phyloP scores from a whole-genome alignment of 1,139 yeast species.

The Meyerozyma smithsonii region DNA sequence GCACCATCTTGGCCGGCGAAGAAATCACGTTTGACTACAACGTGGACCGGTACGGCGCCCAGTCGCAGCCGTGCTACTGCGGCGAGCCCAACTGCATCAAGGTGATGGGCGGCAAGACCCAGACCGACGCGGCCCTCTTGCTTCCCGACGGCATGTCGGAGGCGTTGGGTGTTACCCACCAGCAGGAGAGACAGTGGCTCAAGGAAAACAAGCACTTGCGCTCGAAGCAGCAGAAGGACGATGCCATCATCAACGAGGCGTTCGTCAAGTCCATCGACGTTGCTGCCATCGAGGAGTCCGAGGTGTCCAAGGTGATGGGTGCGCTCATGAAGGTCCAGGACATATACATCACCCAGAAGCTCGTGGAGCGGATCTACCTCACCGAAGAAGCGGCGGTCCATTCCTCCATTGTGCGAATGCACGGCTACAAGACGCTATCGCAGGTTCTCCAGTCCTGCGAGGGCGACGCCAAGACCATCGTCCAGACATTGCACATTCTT shows the following conservation, averaged over 20 bases:
- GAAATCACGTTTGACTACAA: slow-evolving; percentile 95
- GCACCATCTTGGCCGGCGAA: slow-evolving; percentile 71
- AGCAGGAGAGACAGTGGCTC: slow-evolving; percentile 60
- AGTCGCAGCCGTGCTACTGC: slow-evolving; percentile 91
- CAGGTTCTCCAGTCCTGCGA: slow-evolving; percentile 39
- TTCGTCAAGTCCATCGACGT: slow-evolving; percentile 60
- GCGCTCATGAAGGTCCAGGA: slow-evolving; percentile 78
- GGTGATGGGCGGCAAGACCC: slow-evolving; percentile 93
- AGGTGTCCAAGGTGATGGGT: slow-evolving; percentile 77
- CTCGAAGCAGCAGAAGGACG: slow-evolving; percentile 49
- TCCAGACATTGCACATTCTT: slow-evolving; percentile 53
- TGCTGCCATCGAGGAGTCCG: slow-evolving; percentile 47
- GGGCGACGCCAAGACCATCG: slow-evolving; percentile 35
- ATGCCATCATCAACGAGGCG: slow-evolving; percentile 55
- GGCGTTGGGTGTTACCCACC: slow-evolving; percentile 73
- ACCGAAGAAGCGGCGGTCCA: slow-evolving; percentile 56
- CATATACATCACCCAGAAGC: slow-evolving; percentile 55
- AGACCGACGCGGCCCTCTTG: slow-evolving; percentile 81
- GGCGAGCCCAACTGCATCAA: slow-evolving; percentile 92
- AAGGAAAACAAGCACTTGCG: slow-evolving; percentile 50
- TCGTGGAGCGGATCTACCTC: slow-evolving; percentile 60
- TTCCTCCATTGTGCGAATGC: slow-evolving; percentile 64
- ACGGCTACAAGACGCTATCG: slow-evolving; percentile 81
- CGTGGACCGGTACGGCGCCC: slow-evolving; percentile 94
- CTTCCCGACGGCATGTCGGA: slow-evolving; percentile 81